Percentiles rank a stretch among this genome's conserved stretches.
Evolutionary conservation across 108 stramenopile species (phyloP).

Genomic region (Nitzschia sp.): DNA sequence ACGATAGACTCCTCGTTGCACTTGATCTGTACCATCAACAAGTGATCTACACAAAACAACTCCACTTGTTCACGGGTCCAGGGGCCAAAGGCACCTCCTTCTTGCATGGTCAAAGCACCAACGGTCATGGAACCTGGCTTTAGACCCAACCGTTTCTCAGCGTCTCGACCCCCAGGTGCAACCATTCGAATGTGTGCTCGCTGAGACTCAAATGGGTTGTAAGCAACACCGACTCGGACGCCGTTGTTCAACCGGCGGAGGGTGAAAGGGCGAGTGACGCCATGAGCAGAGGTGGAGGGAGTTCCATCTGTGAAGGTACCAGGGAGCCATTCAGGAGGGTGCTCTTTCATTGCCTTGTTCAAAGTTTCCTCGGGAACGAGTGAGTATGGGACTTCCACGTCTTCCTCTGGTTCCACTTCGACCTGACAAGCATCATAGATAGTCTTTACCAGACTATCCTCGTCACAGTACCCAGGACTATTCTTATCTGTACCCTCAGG

Average conservation of each 20-base stretch:
- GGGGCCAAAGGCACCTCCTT: conserved; percentile 93
- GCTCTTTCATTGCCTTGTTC: conserved; percentile 49
- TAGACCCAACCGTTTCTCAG: conserved; percentile 80
- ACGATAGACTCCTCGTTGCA: conserved; percentile 91
- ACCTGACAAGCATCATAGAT: conserved; percentile 78
- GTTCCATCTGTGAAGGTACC: conserved; percentile 87
- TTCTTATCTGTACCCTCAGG: conserved; percentile 61
- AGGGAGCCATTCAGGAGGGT: conserved; percentile 71
- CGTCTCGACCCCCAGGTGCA: conserved; percentile 92
- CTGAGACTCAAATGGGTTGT: conserved; percentile 84
- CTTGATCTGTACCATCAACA: conserved; percentile 96
- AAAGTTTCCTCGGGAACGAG: conserved; percentile 75
- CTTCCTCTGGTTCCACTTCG: conserved; percentile 81
- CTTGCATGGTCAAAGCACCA: conserved; percentile 97
- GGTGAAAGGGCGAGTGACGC: conserved; percentile 83
- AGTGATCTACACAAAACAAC: conserved; percentile 95
- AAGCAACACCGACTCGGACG: conserved; percentile 77
- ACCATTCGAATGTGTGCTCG: conserved; percentile 88
- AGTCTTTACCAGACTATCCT: conserved; percentile 63
- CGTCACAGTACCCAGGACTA: conserved; percentile 62
- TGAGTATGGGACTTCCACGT: conserved; percentile 82
- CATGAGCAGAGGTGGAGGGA: conserved; percentile 81
- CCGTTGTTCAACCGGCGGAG: conserved; percentile 83
- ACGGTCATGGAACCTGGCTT: conserved; percentile 81
- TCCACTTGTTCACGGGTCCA: conserved; percentile 97